Percentiles rank a stretch among this genome's conserved stretches.
These are phyloP conservation scores for Monosporascus sp. DNA, from an alignment of 2,329 filamentous ascomycete species.

Conservation along the genomic window DNA sequence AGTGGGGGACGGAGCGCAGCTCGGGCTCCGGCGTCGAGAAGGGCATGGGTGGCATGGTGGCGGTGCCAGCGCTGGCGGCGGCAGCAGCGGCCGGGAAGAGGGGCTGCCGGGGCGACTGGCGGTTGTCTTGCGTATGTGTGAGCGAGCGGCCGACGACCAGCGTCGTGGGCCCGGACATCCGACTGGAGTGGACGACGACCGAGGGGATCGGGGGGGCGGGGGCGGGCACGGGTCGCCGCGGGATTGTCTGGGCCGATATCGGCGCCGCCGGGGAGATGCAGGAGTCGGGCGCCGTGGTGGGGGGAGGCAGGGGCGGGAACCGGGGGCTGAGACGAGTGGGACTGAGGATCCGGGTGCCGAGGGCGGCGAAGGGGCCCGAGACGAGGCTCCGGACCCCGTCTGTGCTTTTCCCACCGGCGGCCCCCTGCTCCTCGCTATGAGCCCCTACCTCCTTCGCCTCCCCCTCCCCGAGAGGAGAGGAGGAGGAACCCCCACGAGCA, in stretches of 20 bases:
- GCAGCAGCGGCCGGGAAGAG: not conserved
- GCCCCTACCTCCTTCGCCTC: not conserved
- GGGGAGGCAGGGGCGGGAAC: constrained; percentile 13
- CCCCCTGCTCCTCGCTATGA: not conserved
- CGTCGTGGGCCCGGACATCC: not conserved
- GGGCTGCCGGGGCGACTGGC: not conserved
- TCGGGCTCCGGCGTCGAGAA: not conserved
- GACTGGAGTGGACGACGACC: not conserved
- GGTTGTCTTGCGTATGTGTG: not conserved
- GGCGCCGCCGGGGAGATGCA: constrained; percentile 16
- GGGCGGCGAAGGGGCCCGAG: constrained; percentile 16
- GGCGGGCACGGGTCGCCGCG: not conserved
- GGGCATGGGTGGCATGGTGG: constrained; percentile 8
- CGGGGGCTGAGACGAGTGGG: constrained; percentile 14
- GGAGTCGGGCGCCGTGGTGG: constrained; percentile 16
- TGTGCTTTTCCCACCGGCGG: constrained; percentile 5
- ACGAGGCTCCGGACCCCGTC: constrained; percentile 11
- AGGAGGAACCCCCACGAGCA: constrained; percentile 20
- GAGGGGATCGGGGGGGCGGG: constrained; percentile 5
- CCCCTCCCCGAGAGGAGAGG: not conserved
- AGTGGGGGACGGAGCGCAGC: constrained; percentile 2
- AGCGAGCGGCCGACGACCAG: constrained; percentile 12
- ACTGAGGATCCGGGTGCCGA: constrained; percentile 19
- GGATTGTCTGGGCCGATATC: not conserved
- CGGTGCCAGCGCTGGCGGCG: constrained; percentile 9